Evolutionary conservation across 2,329 filamentous ascomycete species (phyloP), one percentile per base, ranked within the genome.

Genomic region (Coleophoma cylindrospora): DNA sequence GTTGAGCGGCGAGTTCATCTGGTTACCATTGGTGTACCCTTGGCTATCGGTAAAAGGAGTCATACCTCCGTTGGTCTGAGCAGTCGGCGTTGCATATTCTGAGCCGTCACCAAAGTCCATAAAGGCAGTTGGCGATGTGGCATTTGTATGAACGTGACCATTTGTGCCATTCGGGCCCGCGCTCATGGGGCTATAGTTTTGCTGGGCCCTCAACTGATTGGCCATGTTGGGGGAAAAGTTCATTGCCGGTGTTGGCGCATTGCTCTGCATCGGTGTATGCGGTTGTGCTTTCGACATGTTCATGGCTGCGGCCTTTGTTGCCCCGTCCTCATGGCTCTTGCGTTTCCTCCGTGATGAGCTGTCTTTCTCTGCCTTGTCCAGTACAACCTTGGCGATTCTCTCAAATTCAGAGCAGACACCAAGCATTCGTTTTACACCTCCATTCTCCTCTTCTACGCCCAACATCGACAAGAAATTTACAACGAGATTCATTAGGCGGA

Each of bases 351-450:
- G 82, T 5, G 61, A 61, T 1, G 62, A 62, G 14, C 52, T 58
- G n/a, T 97, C 92, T 62, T 87, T 90, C 64, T 97, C 92, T 0
- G 89, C 82, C 66, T 91, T 95, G 52, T 97, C 92, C 43, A 97
- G 84, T 9, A 96, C 90, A 3, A 91, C 83, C 63, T 86, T 89
- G 34, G 91, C 91, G 56, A 99, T 96, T 51, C 94, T 84, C 67
- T 96, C 91, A 60, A 99, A 99, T 63, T 99, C 94, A n/a, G 89
- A 83, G 67, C 92, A 97, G 1, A 97, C 86, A 21, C 86, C 87
- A 15, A 96, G 80, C 90, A 97, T 97, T 45, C 94, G 87, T 65
- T 90, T 89, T 5, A 97, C 89, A 61, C 89, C 91, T 40, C 91
- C 89, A 51, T 91, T 94, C 50, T 91, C 88, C 56, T 91, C 89